Base-by-base conservation (phyloP, 495 filamentous ascomycete species). In the Daldinia loculata region DNA sequence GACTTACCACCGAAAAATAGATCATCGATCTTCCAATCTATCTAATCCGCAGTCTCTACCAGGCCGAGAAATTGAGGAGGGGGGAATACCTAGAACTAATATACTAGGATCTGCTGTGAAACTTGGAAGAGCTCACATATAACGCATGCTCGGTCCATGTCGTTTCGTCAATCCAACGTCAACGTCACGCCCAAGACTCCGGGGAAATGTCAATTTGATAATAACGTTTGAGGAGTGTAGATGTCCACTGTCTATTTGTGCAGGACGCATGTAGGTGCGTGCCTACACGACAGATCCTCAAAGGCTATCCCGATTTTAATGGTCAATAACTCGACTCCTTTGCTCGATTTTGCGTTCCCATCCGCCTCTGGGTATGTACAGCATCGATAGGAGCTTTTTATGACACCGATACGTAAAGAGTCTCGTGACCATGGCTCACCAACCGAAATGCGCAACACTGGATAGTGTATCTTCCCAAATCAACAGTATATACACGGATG, bases 121-220 rank as follows among this genome's bases (percentile, higher is more conserved):
- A 71, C 69, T 63, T 36, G 27, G 51, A 48, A 48, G 19, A 63
- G 26, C 43, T 24, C 17, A 43, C 32, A 38, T 63, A 50, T 56
- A 60, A 55, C 56, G 30, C 29, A 56, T 65, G 50, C 17, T 57
- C 29, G 56, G 67, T 60, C 45, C 39, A 50, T 61, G 19, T 50
- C 53, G 56, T 60, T 65, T 61, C 38, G 70, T 65, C 70, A 64
- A 65, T 64, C 52, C 34, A 65, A 55, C 61, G 70, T 72, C 64
- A 72, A 19, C 19, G 24, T 67, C 55, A 61, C 60, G 34, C 48
- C 34, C 30, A 61, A 17, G 56, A 51, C 43, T 64, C 53, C 60
- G 56, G 66, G 50, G 56, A 70, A 57, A 58, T 71, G 43, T 66
- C n/a, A 27, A 7, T 30, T 70, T 55, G 36, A 50, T 39, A 36